Conservation (phyloP, 257 asterid genomes). For the Misopates orontium region DNA sequence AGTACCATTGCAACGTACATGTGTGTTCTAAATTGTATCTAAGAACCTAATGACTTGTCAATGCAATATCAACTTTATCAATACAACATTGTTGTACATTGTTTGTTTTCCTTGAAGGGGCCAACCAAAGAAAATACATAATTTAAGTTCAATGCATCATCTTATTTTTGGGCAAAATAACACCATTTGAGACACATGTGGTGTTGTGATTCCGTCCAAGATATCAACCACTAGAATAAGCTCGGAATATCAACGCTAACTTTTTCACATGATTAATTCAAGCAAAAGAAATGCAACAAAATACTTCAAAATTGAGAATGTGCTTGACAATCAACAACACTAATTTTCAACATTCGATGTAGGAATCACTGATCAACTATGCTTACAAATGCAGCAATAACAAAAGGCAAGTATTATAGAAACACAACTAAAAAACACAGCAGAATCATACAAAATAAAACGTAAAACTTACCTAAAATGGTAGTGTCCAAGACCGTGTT, state of each 20-base stretch:
- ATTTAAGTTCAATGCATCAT: neutral
- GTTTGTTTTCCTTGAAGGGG: no score
- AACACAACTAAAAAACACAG: neutral
- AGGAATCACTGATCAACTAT: no score
- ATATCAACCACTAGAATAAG: constrained; percentile 8
- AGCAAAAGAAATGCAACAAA: neutral
- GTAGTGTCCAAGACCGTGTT: constrained; percentile 56
- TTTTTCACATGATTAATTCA: neutral
- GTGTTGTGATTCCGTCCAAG: constrained; percentile 14
- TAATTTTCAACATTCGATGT: no score
- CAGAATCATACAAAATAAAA: neutral
- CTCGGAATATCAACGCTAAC: neutral
- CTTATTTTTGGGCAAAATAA: constrained; percentile 11
- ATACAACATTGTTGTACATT: no score
- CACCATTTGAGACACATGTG: constrained; percentile 5
- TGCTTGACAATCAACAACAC: no score
- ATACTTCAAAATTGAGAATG: no score
- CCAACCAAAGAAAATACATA: neutral
- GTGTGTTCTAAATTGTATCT: no score
- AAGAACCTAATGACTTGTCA: no score
- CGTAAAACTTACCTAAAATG: constrained; percentile 40
- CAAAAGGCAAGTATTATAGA: no score
- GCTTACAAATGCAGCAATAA: no score
- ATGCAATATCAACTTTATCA: no score
- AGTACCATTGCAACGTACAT: no score